Evolutionary conservation across 257 asterid genomes (phyloP), one percentile per base, ranked within the genome.

Genomic region (Verbena officinalis): DNA sequence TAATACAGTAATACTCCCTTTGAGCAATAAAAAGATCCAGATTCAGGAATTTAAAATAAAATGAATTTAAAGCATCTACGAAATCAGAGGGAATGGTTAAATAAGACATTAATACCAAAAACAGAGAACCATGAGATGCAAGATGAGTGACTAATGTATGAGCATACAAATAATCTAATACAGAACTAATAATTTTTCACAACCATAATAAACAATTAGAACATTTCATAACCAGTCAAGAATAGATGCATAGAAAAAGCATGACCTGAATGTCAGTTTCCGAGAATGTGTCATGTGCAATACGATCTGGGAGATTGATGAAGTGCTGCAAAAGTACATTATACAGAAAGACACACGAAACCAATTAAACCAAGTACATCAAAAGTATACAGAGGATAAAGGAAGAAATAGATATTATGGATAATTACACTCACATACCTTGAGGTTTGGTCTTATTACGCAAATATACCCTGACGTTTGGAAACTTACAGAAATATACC

Each of bases 251-350:
- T 12, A 33, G 22, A 8, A 17, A 48, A 23, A 64, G 49, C 9
- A 30, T 58, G 51, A 93, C 99, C 99, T 94, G 95, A 76, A 94
- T 83, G 71, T 94, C 99, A 67, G 62, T 67, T 73, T 84, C 93
- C 20, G 97, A 80, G 59, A 94, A 86, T 14, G 74, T 53, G 68
- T 86, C 89, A 69, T 94, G 99, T 0, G 83, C 88, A 61, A 27
- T 53, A 65, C 82, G 88, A 72, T 90, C 96, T 12, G 96, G 91
- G 64, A 88, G 89, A 76, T 77, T 80, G 68, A 72, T 81, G 34
- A 94, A 84, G 86, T 69, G 79, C 99, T 94, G 89, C 75, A 68
- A 63, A 73, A 74, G 69, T 43, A 49, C 57, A 67, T 11, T 17
- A 61, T 24, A 42, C 43, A 69, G 63, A 75, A 58, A 74, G 64